Percentiles rank a stretch among this genome's conserved stretches.
Evolutionary conservation across 352 stramenopile species (phyloP).

Genomic region (Phytophthora capsici): DNA sequence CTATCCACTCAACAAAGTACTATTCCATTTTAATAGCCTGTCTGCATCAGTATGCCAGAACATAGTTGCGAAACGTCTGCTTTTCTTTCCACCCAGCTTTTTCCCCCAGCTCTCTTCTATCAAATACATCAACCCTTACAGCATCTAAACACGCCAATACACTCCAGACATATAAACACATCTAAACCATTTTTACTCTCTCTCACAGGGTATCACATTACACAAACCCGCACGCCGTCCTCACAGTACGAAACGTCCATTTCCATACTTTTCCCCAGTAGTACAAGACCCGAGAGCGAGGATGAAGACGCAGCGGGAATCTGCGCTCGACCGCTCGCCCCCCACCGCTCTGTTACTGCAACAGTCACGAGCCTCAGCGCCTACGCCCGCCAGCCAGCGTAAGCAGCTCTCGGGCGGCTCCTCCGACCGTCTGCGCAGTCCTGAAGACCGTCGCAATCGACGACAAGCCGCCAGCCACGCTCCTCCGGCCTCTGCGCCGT

Average conservation of each 20-base stretch:
- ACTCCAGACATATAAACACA: no score
- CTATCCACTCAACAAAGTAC: no score
- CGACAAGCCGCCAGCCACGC: neutral
- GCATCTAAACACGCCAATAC: no score
- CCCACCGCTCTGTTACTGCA: conserved; percentile 27
- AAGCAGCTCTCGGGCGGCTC: conserved; percentile 21
- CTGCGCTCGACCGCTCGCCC: conserved; percentile 11
- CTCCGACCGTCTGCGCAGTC: conserved; percentile 24
- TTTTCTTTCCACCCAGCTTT: conserved; percentile 20
- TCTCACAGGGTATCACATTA: no score
- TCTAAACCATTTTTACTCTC: no score
- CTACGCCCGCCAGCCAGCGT: conserved; percentile 15
- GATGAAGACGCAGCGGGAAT: conserved; percentile 26
- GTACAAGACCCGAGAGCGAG: conserved; percentile 8
- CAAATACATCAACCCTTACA: no score
- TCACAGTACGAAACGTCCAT: conserved; percentile 24
- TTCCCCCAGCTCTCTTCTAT: conserved; percentile 5
- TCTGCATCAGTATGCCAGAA: neutral
- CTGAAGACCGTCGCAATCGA: conserved; percentile 14
- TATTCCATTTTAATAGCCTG: neutral
- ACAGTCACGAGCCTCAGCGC: conserved; percentile 16
- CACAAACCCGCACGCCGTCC: no score
- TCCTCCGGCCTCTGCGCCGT: neutral
- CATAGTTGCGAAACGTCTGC: neutral
- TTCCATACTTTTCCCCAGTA: conserved; percentile 19